Percentiles rank a stretch among this genome's conserved stretches.
These are phyloP conservation scores for Dissophora globulifera DNA, from an alignment of 192 early-diverging fungal species.

Conservation along the genomic window DNA sequence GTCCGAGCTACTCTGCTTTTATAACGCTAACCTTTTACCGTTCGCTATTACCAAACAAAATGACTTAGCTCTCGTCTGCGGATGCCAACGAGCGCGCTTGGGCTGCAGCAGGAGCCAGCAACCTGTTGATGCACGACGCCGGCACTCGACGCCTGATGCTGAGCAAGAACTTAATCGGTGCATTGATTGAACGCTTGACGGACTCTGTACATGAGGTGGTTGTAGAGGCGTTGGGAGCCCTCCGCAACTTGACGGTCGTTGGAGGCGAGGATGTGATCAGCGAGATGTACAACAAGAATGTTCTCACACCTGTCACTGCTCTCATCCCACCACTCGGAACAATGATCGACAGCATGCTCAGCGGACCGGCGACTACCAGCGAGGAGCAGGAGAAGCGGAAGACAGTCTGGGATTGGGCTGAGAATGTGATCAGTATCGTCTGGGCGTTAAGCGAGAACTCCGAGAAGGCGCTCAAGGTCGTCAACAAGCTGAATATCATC, in stretches of 20 bases:
- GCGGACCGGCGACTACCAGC: slow-evolving; percentile 20
- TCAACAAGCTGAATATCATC: slow-evolving; percentile 72
- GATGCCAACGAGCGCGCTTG: slow-evolving; percentile 84
- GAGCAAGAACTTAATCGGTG: slow-evolving; percentile 71
- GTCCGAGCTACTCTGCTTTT: background rate
- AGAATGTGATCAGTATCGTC: slow-evolving; percentile 67
- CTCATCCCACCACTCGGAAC: slow-evolving; percentile 58
- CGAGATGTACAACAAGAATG: slow-evolving; percentile 67
- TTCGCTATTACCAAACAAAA: slow-evolving; percentile 20
- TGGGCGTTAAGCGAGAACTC: slow-evolving; percentile 76
- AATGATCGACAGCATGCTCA: slow-evolving; percentile 35
- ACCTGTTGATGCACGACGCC: slow-evolving; percentile 74
- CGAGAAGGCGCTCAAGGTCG: slow-evolving; percentile 69
- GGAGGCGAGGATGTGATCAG: slow-evolving; percentile 62
- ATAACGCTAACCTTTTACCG: no score
- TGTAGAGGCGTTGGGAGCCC: slow-evolving; percentile 77
- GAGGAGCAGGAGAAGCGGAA: slow-evolving; percentile 52
- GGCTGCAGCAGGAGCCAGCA: slow-evolving; percentile 89
- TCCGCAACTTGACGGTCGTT: slow-evolving; percentile 72
- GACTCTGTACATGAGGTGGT: slow-evolving; percentile 79
- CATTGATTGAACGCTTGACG: slow-evolving; percentile 77
- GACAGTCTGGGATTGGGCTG: slow-evolving; percentile 66
- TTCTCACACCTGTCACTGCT: slow-evolving; percentile 61
- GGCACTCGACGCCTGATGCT: slow-evolving; percentile 79
- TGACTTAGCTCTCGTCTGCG: slow-evolving; percentile 69